Evolutionary conservation across 2,329 filamentous ascomycete species (phyloP).

Genomic region (Pestalotiopsis sp.): DNA sequence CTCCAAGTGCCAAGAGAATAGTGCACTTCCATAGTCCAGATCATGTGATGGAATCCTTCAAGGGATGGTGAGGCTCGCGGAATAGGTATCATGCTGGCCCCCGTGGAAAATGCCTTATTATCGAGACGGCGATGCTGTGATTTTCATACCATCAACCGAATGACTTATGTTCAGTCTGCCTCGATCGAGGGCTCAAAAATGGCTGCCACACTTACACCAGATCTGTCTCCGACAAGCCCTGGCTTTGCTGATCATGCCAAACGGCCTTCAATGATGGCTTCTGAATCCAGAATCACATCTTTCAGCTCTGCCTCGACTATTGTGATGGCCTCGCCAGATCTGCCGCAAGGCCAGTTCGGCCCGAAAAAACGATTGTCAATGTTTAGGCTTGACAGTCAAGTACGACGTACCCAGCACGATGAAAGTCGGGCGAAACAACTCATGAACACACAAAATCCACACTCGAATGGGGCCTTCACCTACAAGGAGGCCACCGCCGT

Average conservation of each 20-base stretch:
- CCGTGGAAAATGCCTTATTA: not conserved
- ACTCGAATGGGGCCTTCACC: not conserved
- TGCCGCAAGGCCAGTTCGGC: not conserved
- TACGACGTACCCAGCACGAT: not conserved
- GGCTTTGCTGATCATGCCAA: not conserved
- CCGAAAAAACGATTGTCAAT: not conserved
- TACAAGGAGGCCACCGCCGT: constrained; percentile 8
- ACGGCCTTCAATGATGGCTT: not conserved
- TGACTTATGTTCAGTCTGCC: not conserved
- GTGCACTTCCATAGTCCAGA: not conserved
- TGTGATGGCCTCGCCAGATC: not conserved
- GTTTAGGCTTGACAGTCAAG: not conserved
- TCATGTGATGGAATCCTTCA: not conserved
- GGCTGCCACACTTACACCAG: not conserved
- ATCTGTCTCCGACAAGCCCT: not conserved
- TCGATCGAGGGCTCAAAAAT: not conserved
- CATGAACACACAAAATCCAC: not conserved
- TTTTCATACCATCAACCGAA: not conserved
- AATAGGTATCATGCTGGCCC: not conserved
- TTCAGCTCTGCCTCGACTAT: not conserved
- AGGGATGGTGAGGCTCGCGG: not conserved
- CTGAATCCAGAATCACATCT: not conserved
- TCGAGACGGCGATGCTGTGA: not conserved
- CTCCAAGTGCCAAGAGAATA: not conserved
- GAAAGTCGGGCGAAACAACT: not conserved